Conservation (phyloP, 192 early-diverging fungal species). For the Entomortierella lignicola region DNA sequence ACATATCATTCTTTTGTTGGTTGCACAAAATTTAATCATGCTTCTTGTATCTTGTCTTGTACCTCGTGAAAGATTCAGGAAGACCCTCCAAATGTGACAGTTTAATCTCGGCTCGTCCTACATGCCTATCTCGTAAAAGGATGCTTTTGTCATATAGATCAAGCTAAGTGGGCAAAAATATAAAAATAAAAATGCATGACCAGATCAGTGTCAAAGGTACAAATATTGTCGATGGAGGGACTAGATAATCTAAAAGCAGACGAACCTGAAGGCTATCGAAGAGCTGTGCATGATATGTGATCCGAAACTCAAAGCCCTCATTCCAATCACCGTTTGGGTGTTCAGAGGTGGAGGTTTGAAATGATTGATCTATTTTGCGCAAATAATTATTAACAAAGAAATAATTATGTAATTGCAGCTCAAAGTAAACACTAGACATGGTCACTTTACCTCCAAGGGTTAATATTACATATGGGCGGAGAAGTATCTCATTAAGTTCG, state of each 20-base stretch:
- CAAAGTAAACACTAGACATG: constrained; percentile 4
- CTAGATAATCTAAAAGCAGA: not conserved
- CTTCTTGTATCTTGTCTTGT: not conserved
- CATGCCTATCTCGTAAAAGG: constrained; percentile 69
- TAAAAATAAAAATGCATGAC: too few species aligned
- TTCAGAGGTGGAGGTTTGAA: constrained; percentile 72
- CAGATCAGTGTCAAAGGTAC: not conserved
- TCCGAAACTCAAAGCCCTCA: constrained; percentile 76
- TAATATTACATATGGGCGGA: constrained; percentile 71
- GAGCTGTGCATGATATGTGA: constrained; percentile 79
- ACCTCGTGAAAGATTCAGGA: constrained; percentile 74
- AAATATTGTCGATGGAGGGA: too few species aligned
- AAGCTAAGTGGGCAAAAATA: constrained; percentile 55
- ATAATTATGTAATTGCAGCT: not conserved
- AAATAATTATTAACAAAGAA: not conserved
- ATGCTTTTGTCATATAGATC: constrained; percentile 75
- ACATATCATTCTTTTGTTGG: not conserved
- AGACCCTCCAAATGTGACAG: constrained; percentile 69
- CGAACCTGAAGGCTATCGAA: constrained; percentile 71
- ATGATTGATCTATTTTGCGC: constrained; percentile 63
- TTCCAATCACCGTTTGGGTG: constrained; percentile 71
- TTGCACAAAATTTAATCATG: not conserved
- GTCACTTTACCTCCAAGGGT: constrained; percentile 65
- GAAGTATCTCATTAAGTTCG: constrained; percentile 67
- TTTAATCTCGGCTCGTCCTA: constrained; percentile 77